These are phyloP conservation scores for Asparagopsis taxiformis DNA, from an alignment of 31 red algal genomes.

Conservation along the genomic window DNA sequence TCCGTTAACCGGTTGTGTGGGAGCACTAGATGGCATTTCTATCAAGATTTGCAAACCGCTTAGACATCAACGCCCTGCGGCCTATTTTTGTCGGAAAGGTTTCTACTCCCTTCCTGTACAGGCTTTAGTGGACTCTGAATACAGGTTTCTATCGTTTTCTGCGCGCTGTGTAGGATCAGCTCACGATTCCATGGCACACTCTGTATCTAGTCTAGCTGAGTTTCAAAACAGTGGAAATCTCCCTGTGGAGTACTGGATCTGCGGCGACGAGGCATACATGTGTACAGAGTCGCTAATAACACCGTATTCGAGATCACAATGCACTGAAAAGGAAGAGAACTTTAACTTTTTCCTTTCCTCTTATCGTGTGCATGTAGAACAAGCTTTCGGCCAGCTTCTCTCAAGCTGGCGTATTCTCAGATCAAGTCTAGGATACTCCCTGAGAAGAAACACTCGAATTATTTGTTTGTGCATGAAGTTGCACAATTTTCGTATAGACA, in stretches of 20 bases:
- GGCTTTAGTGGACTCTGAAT: constrained; percentile 1
- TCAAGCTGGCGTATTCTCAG: neutral
- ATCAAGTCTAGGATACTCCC: neutral
- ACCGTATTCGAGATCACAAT: neutral
- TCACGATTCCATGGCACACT: constrained; percentile 13
- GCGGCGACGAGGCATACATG: constrained; percentile 8
- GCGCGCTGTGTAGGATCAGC: neutral
- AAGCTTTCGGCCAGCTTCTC: neutral
- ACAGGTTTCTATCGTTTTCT: constrained; percentile 2
- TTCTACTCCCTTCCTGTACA: constrained; percentile 1
- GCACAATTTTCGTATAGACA: neutral
- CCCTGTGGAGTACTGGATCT: constrained; percentile 18
- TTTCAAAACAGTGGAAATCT: neutral
- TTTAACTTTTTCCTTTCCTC: constrained; percentile 11
- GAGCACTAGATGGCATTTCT: too few relatives aligned
- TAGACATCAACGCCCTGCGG: too few relatives aligned
- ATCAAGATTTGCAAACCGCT: too few relatives aligned
- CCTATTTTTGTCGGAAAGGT: constrained; percentile 1
- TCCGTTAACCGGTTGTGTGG: too few relatives aligned
- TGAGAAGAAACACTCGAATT: neutral
- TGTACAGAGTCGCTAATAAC: constrained; percentile 16
- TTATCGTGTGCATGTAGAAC: neutral
- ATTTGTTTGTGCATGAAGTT: neutral
- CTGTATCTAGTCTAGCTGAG: neutral
- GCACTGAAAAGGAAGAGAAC: neutral